Evolutionary conservation across 352 stramenopile species (phyloP).

Genomic region (Peronospora farinosa): DNA sequence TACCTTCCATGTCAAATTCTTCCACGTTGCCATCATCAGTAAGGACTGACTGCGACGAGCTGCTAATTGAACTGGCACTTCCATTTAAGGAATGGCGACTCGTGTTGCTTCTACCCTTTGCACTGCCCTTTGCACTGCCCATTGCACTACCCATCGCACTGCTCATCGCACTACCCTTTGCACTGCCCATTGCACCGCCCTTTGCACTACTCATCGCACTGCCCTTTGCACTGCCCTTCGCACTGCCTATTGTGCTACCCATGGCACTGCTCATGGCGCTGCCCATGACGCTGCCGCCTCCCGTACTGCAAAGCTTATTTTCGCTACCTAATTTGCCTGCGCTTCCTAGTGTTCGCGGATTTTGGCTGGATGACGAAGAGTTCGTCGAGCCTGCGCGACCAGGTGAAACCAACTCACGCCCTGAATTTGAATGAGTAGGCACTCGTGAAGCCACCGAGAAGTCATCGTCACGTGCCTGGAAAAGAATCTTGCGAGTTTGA

Average conservation of each 20-base stretch:
- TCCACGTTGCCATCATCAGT: slow-evolving; percentile 32
- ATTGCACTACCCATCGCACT: slow-evolving; percentile 20
- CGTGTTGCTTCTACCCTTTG: slow-evolving; percentile 15
- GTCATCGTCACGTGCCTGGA: slow-evolving; percentile 79
- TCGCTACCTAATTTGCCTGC: slow-evolving; percentile 18
- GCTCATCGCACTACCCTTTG: slow-evolving; percentile 6
- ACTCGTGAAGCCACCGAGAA: slow-evolving; percentile 80
- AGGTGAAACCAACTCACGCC: slow-evolving; percentile 39
- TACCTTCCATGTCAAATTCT: slow-evolving; percentile 67
- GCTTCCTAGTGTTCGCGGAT: slow-evolving; percentile 26
- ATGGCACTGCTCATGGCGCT: slow-evolving; percentile 12
- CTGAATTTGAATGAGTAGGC: slow-evolving; percentile 61
- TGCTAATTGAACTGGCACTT: slow-evolving; percentile 43
- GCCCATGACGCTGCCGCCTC: slow-evolving; percentile 17
- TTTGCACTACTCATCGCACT: slow-evolving; percentile 13
- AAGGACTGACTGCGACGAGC: slow-evolving; percentile 38
- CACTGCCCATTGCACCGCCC: slow-evolving; percentile 6
- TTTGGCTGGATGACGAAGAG: slow-evolving; percentile 39
- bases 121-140: slow-evolving; percentile 14
- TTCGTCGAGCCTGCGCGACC: slow-evolving; percentile 32
- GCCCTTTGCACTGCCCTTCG: slow-evolving; percentile 7
- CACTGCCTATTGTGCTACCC: slow-evolving; percentile 13
- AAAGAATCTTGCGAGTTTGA: slow-evolving; percentile 85
- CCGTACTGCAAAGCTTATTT: slow-evolving; percentile 13
- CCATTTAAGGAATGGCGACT: slow-evolving; percentile 42